Conservation (phyloP, 1,284 basidiomycete species). For the Fomitopsis schrenkii region DNA sequence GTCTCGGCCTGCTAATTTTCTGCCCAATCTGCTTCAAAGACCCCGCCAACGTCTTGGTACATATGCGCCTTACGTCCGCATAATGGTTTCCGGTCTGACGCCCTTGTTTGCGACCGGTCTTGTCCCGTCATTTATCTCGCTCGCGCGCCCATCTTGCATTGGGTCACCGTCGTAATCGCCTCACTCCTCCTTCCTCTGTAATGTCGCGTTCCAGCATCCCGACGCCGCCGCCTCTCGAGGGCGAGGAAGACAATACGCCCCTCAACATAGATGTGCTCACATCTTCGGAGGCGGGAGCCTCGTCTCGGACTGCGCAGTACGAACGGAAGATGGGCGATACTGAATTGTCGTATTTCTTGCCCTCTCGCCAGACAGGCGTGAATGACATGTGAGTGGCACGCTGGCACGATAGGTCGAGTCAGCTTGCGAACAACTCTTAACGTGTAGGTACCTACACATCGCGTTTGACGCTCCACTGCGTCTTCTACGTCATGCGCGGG, state of each 20-base stretch:
- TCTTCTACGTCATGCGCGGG: slow-evolving; percentile 40
- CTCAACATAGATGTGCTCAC: background rate
- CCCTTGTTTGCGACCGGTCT: background rate
- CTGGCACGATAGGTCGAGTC: background rate
- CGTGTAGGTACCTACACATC: slow-evolving; percentile 67
- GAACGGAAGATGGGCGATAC: slow-evolving; percentile 58
- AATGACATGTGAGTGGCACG: slow-evolving; percentile 68
- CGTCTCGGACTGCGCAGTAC: slow-evolving; percentile 8
- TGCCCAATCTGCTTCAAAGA: background rate
- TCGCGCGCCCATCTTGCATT: background rate
- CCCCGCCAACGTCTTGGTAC: background rate
- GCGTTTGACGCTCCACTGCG: slow-evolving; percentile 48
- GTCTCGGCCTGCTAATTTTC: background rate
- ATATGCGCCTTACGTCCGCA: background rate
- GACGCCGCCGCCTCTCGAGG: slow-evolving; percentile 18
- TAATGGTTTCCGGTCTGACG: background rate
- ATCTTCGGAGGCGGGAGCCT: background rate
- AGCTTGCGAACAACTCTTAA: slow-evolving; percentile 1
- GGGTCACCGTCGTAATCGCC: background rate
- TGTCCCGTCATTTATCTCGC: background rate
- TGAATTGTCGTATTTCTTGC: slow-evolving; percentile 70
- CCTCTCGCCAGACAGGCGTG: slow-evolving; percentile 67
- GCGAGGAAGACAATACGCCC: slow-evolving; percentile 2
- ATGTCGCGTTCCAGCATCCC: slow-evolving; percentile 11
- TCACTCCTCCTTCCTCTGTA: background rate